Conservation (phyloP, 495 filamentous ascomycete genomes). For the Thermothielavioides terrestris region DNA sequence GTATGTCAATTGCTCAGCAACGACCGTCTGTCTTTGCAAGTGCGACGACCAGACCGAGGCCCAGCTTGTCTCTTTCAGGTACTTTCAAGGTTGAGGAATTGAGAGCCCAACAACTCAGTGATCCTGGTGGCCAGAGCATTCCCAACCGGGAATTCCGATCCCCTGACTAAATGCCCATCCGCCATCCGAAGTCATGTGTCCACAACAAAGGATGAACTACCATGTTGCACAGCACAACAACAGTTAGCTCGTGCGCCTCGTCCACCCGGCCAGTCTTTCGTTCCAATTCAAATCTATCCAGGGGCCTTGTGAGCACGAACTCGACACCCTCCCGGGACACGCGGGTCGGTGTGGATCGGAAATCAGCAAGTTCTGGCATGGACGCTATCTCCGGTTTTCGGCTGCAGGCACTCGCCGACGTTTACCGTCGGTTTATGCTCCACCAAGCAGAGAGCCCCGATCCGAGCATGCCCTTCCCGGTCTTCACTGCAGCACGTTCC, state of each 20-base stretch:
- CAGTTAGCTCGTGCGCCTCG: background rate
- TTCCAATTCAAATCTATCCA: background rate
- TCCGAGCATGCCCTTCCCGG: background rate
- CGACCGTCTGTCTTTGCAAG: no score
- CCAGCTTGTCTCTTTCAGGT: no score
- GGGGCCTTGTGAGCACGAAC: background rate
- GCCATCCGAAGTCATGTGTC: conserved; percentile 4
- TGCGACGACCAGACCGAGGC: no score
- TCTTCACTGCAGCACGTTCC: no score
- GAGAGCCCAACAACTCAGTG: no score
- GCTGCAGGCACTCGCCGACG: background rate
- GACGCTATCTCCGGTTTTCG: conserved; percentile 6
- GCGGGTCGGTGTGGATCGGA: background rate
- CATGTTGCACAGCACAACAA: background rate
- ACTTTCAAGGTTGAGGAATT: no score
- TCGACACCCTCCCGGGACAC: background rate
- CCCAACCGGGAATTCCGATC: no score
- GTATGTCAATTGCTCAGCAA: no score
- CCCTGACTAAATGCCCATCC: no score
- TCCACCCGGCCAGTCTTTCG: background rate
- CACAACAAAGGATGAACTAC: background rate
- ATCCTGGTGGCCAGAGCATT: no score
- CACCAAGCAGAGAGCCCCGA: background rate
- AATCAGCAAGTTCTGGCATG: background rate
- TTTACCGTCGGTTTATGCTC: conserved; percentile 8